Conservation (phyloP, 1,139 yeast genomes). For the Pichia sp. region DNA sequence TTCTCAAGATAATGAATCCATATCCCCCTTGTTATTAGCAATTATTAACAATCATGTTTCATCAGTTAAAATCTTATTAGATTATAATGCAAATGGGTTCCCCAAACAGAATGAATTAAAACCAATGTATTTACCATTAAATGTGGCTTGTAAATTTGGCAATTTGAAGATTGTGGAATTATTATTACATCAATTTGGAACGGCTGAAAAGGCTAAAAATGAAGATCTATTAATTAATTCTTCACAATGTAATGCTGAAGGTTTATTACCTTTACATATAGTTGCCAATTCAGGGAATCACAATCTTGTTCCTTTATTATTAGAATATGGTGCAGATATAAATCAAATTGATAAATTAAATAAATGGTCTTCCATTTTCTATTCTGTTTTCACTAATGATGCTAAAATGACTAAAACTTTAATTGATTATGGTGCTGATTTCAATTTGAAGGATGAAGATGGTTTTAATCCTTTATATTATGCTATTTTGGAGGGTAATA, state of each 20-base stretch:
- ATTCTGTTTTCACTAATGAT: slow-evolving; percentile 86
- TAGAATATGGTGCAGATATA: slow-evolving; percentile 69
- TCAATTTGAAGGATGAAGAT: slow-evolving; percentile 72
- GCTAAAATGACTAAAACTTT: slow-evolving; percentile 62
- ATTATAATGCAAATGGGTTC: slow-evolving; percentile 49
- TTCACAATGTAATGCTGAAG: slow-evolving; percentile 71
- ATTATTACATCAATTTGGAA: slow-evolving; percentile 39
- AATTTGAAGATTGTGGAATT: slow-evolving; percentile 63
- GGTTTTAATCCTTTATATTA: slow-evolving; percentile 79
- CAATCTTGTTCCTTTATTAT: slow-evolving; percentile 58
- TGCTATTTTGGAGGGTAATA: slow-evolving; percentile 92
- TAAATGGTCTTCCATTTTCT: slow-evolving; percentile 91
- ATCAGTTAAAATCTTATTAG: slow-evolving; percentile 43
- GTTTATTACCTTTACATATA: slow-evolving; percentile 81
- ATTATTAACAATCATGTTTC: slow-evolving; percentile 62
- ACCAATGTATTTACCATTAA: slow-evolving; percentile 70
- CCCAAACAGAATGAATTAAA: slow-evolving; percentile 46
- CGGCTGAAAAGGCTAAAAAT: slow-evolving; percentile 25
- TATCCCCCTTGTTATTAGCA: slow-evolving; percentile 76
- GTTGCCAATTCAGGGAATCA: slow-evolving; percentile 80
- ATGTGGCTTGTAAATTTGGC: slow-evolving; percentile 85
- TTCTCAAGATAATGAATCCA: slow-evolving; percentile 61
- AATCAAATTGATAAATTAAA: slow-evolving; percentile 78
- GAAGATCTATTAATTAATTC: slow-evolving; percentile 30
- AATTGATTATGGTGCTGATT: slow-evolving; percentile 65